Evolutionary conservation across 2,329 filamentous ascomycete genomes (phyloP), one percentile per base, ranked within the genome.

Genomic region (Diaporthe vaccinii): DNA sequence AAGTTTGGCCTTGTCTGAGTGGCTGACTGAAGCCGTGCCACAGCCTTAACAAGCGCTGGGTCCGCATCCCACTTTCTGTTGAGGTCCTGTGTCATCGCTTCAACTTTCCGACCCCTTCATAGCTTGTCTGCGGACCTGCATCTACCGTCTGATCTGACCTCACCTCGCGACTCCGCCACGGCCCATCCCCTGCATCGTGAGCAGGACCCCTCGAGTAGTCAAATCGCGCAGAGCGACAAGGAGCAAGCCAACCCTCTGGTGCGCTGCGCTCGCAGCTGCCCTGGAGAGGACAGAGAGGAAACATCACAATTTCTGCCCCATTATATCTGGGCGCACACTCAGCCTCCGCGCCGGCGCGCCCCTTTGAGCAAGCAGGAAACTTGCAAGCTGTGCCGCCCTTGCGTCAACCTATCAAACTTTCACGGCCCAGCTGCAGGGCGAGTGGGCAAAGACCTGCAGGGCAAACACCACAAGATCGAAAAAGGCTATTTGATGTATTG

Each of bases 361-460:
- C 51, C 25, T 57, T 53, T 44, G 46, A 65, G 39, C 68, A 59
- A 59, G 53, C 36, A 58, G 74, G 61, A 62, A 41, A 28, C 46
- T 39, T 53, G 65, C 46, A 53, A 55, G 65, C 65, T 41, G 65
- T 69, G 65, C 49, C 46, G 46, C 65, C 65, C 65, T 69, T 69
- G 65, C 57, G 31, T 58, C 46, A 20, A 73, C 57, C 49, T 39
- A 68, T 73, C 72, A 59, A 62, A 36, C 53, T 22, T 46, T 36
- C 69, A 51, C 49, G 55, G 65, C 72, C 34, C 74, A 39, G 65
- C 72, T 76, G 74, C 72, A 74, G 65, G 71, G 72, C 72, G 61
- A 70, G 72, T 70, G 72, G 65, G 72, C 59, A 65, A 55, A 44
- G 51, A 58, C 8, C 51, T 70, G 72, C 72, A 74, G 65, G 58